These are phyloP conservation scores for Tricladium varicosporioides DNA, from an alignment of 2,329 filamentous ascomycete genomes.

Conservation along the genomic window DNA sequence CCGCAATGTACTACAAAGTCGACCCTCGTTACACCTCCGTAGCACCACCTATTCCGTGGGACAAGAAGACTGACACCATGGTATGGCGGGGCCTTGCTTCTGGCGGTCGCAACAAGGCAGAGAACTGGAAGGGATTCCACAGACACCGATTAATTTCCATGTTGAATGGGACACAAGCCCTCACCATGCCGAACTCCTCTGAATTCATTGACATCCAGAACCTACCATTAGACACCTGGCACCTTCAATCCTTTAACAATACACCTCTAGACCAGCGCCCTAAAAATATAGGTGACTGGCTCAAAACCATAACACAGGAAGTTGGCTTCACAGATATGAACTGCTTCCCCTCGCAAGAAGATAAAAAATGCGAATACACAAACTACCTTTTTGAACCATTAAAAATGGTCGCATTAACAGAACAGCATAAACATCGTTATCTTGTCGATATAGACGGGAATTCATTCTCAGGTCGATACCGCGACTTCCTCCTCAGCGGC, in stretches of 20 bases:
- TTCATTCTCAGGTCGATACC: constrained; percentile 64
- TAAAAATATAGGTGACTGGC: not conserved
- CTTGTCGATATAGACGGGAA: constrained; percentile 75
- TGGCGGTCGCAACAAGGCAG: constrained; percentile 49
- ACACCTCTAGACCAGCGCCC: not conserved
- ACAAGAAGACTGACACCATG: constrained; percentile 51
- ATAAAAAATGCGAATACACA: constrained; percentile 39
- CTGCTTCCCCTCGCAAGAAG: constrained; percentile 43
- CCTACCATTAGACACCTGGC: not conserved
- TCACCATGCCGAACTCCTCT: not conserved
- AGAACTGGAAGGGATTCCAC: constrained; percentile 55
- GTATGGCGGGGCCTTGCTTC: constrained; percentile 66
- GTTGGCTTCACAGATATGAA: constrained; percentile 34
- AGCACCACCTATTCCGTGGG: constrained; percentile 54
- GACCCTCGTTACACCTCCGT: constrained; percentile 61
- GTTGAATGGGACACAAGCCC: constrained; percentile 45
- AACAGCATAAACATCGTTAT: constrained; percentile 53
- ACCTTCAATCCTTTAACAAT: not conserved
- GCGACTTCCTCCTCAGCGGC: constrained; percentile 64
- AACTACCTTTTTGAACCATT: constrained; percentile 35
- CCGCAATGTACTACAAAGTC: constrained; percentile 61
- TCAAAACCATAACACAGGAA: constrained; percentile 14
- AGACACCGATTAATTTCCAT: constrained; percentile 55
- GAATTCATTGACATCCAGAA: not conserved
- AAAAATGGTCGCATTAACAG: constrained; percentile 35